phyloP scores from a whole-genome alignment of 176 grass and related monocot genomes.

The Triticum urartu region DNA sequence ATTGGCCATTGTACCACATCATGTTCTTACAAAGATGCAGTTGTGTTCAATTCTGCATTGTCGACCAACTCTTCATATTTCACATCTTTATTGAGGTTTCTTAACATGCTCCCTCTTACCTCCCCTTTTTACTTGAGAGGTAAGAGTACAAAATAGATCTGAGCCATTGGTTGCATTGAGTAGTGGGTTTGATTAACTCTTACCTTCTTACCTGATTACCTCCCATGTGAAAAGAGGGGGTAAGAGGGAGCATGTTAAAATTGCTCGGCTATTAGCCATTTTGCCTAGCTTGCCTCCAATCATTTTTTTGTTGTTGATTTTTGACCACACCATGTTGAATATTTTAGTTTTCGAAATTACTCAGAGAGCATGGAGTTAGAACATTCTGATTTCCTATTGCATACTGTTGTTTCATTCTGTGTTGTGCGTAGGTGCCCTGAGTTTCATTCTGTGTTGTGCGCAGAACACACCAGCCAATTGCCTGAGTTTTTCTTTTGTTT shows the following conservation, averaged over 20 bases:
- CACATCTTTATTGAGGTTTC: background rate
- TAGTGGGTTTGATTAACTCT: too few species aligned
- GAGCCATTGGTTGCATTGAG: too few species aligned
- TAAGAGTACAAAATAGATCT: too few species aligned
- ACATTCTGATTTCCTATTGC: background rate
- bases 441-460: background rate
- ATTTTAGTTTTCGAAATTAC: background rate
- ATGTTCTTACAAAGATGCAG: background rate
- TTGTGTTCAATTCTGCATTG: background rate
- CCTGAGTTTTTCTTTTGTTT: background rate
- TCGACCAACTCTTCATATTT: background rate
- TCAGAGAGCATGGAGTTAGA: background rate
- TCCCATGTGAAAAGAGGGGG: too few species aligned
- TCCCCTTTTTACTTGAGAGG: too few species aligned
- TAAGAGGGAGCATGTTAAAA: too few species aligned
- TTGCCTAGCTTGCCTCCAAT: background rate
- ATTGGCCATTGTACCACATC: background rate
- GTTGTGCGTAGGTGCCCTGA: background rate
- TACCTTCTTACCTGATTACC: too few species aligned
- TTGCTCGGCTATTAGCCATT: background rate
- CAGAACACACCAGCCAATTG: background rate
- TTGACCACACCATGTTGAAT: constrained; percentile 5
- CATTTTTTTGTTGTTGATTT: background rate
- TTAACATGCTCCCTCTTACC: too few species aligned
- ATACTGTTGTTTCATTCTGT: constrained; percentile 1